Evolutionary conservation across 345 rosid genomes (phyloP).

Genomic region (Eucalyptus sp.): DNA sequence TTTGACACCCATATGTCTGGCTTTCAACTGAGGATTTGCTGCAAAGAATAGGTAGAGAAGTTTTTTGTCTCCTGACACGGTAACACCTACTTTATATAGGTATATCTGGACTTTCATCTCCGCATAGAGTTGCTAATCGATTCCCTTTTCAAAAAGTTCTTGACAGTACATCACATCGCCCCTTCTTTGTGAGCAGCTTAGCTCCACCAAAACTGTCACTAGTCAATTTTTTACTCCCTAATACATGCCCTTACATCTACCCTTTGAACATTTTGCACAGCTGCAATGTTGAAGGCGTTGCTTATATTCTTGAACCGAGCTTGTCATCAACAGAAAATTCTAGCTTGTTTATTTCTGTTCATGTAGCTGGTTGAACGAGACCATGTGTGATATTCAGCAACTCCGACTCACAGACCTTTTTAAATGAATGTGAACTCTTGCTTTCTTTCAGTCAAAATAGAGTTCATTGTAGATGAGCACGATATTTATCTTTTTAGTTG

Average conservation of each 20-base stretch:
- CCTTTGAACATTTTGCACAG: neutral
- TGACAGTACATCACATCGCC: neutral
- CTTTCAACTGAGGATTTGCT: neutral
- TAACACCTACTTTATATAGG: neutral
- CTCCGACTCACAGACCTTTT: neutral
- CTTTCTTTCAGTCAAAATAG: neutral
- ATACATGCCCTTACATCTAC: neutral
- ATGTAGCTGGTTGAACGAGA: neutral
- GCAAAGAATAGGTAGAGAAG: neutral
- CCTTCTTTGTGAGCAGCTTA: neutral
- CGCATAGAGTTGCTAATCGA: neutral
- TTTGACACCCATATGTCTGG: neutral
- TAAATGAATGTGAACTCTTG: neutral
- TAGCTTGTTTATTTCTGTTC: neutral
- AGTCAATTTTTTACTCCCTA: neutral
- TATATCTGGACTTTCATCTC: neutral
- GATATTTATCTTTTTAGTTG: neutral
- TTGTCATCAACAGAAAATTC: neutral
- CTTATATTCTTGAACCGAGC: neutral
- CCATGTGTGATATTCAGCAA: neutral
- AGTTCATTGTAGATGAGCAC: neutral
- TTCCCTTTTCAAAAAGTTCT: neutral
- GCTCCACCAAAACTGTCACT: neutral
- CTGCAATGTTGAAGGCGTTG: neutral
- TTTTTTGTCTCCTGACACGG: neutral